Percentiles rank a stretch among this genome's conserved stretches.
These are phyloP conservation scores for Pleurostoma richardsiae DNA, from an alignment of 2,329 filamentous ascomycete genomes.

Conservation along the genomic window DNA sequence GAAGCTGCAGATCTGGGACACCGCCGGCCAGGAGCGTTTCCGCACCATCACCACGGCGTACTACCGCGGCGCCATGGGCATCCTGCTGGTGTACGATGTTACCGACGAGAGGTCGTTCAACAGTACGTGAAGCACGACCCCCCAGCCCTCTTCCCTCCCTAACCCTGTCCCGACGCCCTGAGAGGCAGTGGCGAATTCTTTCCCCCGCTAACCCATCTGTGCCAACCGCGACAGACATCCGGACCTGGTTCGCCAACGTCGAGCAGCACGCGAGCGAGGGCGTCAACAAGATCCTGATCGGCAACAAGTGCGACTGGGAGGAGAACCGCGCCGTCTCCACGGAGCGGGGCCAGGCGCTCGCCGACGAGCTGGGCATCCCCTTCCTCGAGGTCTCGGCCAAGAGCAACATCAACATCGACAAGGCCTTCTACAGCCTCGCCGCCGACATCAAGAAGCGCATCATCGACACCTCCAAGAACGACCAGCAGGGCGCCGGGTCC, in stretches of 20 bases:
- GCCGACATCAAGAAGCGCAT: constrained; percentile 97
- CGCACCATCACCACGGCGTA: constrained; percentile 98
- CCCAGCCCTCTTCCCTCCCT: constrained; percentile 1
- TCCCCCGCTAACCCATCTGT: constrained; percentile 12
- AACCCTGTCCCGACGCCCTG: too few species aligned
- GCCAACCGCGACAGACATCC: constrained; percentile 65
- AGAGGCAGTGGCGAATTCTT: background rate
- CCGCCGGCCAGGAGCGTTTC: constrained; percentile 96
- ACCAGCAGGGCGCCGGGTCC: constrained; percentile 47
- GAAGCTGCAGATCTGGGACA: constrained; percentile 99
- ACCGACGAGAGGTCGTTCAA: constrained; percentile 95
- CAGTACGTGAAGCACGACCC: constrained; percentile 52
- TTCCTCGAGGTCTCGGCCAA: constrained; percentile 99
- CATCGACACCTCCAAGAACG: constrained; percentile 83
- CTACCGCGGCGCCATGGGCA: constrained; percentile 97
- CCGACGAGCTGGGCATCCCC: constrained; percentile 92
- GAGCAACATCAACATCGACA: constrained; percentile 99
- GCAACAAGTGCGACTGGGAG: constrained; percentile 99
- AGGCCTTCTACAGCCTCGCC: constrained; percentile 94
- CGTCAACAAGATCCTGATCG: constrained; percentile 99
- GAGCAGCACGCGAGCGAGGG: constrained; percentile 97
- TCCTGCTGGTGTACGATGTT: constrained; percentile 95
- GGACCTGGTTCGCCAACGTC: constrained; percentile 99
- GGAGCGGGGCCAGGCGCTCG: constrained; percentile 87
- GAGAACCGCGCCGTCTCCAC: constrained; percentile 94